These are phyloP conservation scores for Isabelozyma gotoi DNA, from an alignment of 805 yeast genomes.

Conservation along the genomic window DNA sequence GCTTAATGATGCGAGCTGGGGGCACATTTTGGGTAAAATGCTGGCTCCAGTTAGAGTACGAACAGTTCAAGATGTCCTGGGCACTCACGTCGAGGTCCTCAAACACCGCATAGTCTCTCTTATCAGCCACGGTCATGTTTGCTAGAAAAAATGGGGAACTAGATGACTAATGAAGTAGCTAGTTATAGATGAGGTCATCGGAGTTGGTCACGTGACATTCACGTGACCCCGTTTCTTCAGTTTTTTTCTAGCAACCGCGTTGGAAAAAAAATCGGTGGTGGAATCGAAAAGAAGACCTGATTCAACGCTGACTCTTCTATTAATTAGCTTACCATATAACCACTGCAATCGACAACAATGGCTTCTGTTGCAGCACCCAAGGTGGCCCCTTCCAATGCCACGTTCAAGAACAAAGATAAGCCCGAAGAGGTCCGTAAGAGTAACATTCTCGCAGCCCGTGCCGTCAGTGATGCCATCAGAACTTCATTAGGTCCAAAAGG, in stretches of 20 bases:
- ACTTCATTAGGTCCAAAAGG: slow-evolving; percentile 98
- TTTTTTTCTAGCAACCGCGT: too few species aligned
- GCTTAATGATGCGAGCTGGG: slow-evolving; percentile 24
- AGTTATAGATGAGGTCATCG: too few species aligned
- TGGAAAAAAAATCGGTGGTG: too few species aligned
- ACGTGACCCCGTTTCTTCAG: not conserved
- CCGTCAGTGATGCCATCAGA: slow-evolving; percentile 93
- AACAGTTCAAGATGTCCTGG: slow-evolving; percentile 31
- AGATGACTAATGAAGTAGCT: slow-evolving; percentile 4
- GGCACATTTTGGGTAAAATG: slow-evolving; percentile 17
- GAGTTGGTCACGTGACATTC: too few species aligned
- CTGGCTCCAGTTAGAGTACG: slow-evolving; percentile 35
- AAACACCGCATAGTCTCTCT: slow-evolving; percentile 24
- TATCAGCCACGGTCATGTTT: slow-evolving; percentile 12
- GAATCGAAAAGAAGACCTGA: not conserved
- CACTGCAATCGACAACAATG: too few species aligned
- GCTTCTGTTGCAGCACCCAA: slow-evolving; percentile 12
- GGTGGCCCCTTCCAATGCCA: slow-evolving; percentile 67
- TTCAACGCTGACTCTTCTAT: too few species aligned
- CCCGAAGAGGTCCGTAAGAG: slow-evolving; percentile 92
- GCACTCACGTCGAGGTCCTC: slow-evolving; percentile 21
- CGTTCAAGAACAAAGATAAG: slow-evolving; percentile 90
- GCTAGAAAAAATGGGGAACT: slow-evolving; percentile 1
- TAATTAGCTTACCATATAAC: too few species aligned
- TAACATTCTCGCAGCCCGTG: slow-evolving; percentile 88